Conservation (phyloP, 345 rosid species). For the Citrus sp. region DNA sequence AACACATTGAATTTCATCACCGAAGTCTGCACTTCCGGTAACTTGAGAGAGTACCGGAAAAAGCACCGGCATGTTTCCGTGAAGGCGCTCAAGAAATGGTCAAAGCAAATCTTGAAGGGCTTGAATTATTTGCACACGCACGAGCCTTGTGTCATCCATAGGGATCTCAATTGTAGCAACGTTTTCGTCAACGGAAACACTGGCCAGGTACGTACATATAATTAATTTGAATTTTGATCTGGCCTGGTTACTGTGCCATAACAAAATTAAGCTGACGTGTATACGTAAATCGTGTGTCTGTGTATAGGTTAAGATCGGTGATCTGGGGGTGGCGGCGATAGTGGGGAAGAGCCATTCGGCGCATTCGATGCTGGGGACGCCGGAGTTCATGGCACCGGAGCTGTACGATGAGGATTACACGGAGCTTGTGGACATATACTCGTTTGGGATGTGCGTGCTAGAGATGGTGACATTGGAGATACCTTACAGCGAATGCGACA, state of each 20-base stretch:
- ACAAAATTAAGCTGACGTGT: too few species aligned
- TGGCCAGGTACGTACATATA: constrained; percentile 64
- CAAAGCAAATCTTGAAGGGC: constrained; percentile 74
- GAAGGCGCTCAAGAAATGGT: constrained; percentile 89
- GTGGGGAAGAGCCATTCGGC: constrained; percentile 75
- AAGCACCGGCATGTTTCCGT: constrained; percentile 75
- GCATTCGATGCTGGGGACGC: constrained; percentile 82
- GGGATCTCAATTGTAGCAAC: constrained; percentile 93
- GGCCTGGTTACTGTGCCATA: too few species aligned
- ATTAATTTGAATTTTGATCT: too few species aligned
- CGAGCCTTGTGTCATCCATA: constrained; percentile 80
- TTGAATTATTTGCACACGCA: constrained; percentile 73
- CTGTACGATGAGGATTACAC: constrained; percentile 82
- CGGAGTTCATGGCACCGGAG: constrained; percentile 96
- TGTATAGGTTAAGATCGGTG: constrained; percentile 82
- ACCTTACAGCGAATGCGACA: constrained; percentile 81
- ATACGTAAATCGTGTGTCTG: too few species aligned
- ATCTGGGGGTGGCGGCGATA: constrained; percentile 72
- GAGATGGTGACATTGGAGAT: constrained; percentile 79
- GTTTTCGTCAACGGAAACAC: constrained; percentile 80
- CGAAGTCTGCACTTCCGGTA: constrained; percentile 89
- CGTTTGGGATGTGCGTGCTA: constrained; percentile 81
- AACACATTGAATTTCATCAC: constrained; percentile 77
- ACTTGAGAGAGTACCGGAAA: constrained; percentile 75
- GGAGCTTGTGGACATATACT: constrained; percentile 74